A percentile compares a stretch with the other conserved stretches of the same genome.
Evolutionary conservation across 2,329 filamentous ascomycete species (phyloP).

Genomic region (Trichoderma oligosporum): DNA sequence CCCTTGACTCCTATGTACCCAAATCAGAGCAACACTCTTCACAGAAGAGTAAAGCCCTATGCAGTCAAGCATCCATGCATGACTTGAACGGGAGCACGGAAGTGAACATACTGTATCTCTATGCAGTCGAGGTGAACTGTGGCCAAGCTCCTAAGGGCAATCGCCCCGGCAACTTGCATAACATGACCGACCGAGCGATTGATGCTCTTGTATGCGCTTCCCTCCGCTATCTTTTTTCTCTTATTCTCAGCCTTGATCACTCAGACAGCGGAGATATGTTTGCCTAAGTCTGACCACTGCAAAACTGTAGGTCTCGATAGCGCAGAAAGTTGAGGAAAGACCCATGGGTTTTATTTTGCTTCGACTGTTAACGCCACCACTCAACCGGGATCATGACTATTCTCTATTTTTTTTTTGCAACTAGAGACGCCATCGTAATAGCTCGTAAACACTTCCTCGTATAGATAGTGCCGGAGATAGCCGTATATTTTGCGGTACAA

Average conservation of each 20-base stretch:
- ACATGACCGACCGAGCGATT: not conserved
- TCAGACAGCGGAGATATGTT: not conserved
- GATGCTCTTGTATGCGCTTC: not conserved
- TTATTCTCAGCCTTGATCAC: not conserved
- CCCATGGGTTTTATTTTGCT: not conserved
- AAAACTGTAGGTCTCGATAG: too few relatives aligned
- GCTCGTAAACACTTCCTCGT: not conserved
- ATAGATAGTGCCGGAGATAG: not conserved
- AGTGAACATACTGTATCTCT: constrained; percentile 4
- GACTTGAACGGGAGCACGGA: not conserved
- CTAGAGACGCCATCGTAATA: too few relatives aligned
- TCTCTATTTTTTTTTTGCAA: not conserved
- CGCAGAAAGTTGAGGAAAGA: not conserved
- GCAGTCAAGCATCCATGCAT: not conserved
- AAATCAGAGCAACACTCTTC: not conserved
- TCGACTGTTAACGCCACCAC: too few relatives aligned
- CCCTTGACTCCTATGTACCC: not conserved
- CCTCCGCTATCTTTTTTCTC: not conserved
- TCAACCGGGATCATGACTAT: too few relatives aligned
- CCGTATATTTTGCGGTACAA: not conserved
- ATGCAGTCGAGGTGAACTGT: not conserved
- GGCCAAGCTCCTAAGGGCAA: not conserved
- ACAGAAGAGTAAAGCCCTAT: not conserved
- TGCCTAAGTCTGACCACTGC: too few relatives aligned
- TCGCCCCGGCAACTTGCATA: not conserved